Evolutionary conservation across 768 basidiomycete species (phyloP), one percentile per base, ranked within the genome.

Genomic region (Rhodosporidiobolus sp.): DNA sequence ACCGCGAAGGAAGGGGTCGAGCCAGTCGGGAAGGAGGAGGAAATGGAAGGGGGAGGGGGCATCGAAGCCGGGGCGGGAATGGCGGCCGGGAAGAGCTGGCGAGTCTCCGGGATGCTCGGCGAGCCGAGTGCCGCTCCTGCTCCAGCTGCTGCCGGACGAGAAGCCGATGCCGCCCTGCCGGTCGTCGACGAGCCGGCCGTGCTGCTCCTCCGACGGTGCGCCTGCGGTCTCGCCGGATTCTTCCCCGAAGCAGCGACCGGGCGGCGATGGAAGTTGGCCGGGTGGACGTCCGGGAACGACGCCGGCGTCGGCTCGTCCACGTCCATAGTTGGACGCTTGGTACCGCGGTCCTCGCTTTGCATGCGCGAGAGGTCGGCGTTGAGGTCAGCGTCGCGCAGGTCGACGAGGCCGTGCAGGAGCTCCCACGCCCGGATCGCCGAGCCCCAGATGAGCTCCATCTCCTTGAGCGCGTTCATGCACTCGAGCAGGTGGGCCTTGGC

Each of bases 381-480:
- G 10, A 75, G 50, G 7, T 72, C 70, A 26, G 74, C 70, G 60
- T 75, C 74, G 45, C 67, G 63, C 3, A 76, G 59, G 52, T 76
- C 75, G 60, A 76, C 75, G 49, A 76, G 69, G 19, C 75, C 75
- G 64, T 72, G 66, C 11, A 76, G 62, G 7, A 76, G 70, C 30
- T 74, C 76, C 54, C 46, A 67, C 26, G 69, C 57, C 4, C 76
- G 61, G 8, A 63, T 63, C 22, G 73, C 73, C 46, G 59, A 54
- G 57, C 75, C 68, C 76, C 66, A 69, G 38, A 59, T 54, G 59
- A 69, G 45, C 69, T 77, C 67, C 77, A 78, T 78, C 53, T 75
- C 76, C 54, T 79, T 70, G 34, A 79, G 67, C 1, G 77, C 75
- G 32, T 65, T 30, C 76, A 78, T 76, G 62, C 70, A 74, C 49